Percentiles rank a stretch among this genome's conserved stretches.
Conservation (phyloP, 305 asterid genomes). For the Withania somnifera region DNA sequence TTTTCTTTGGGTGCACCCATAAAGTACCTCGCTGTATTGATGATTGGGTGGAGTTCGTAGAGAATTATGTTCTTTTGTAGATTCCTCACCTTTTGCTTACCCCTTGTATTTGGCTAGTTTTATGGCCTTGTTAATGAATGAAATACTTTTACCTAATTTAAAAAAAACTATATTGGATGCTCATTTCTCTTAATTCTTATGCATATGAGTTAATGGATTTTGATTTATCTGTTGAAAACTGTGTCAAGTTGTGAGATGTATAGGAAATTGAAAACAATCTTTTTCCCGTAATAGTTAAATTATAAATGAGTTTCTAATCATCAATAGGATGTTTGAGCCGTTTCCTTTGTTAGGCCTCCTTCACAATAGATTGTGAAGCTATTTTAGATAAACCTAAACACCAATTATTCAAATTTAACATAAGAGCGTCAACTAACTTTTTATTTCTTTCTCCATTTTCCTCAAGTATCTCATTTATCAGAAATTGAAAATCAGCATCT, state of each 20-base stretch:
- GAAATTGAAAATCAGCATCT: background rate
- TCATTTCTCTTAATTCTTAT: background rate
- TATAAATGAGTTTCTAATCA: background rate
- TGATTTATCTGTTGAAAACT: background rate
- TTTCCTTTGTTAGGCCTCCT: background rate
- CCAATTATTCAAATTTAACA: background rate
- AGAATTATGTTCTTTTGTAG: too few species aligned
- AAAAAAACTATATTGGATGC: background rate
- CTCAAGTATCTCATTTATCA: background rate
- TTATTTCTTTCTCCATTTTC: background rate
- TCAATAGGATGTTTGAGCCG: background rate
- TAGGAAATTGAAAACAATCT: background rate
- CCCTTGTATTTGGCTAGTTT: too few species aligned
- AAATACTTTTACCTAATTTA: too few species aligned
- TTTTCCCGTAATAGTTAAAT: background rate
- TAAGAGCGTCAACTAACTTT: background rate
- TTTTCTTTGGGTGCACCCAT: too few species aligned
- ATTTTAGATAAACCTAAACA: background rate
- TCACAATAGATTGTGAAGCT: background rate
- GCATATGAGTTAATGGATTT: background rate
- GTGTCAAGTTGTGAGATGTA: background rate
- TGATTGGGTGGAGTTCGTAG: too few species aligned
- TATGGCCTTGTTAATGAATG: too few species aligned
- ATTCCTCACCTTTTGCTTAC: too few species aligned
- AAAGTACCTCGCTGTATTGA: too few species aligned